These are phyloP conservation scores for Gautieria morchelliformis DNA, from an alignment of 768 basidiomycete species.

Conservation along the genomic window DNA sequence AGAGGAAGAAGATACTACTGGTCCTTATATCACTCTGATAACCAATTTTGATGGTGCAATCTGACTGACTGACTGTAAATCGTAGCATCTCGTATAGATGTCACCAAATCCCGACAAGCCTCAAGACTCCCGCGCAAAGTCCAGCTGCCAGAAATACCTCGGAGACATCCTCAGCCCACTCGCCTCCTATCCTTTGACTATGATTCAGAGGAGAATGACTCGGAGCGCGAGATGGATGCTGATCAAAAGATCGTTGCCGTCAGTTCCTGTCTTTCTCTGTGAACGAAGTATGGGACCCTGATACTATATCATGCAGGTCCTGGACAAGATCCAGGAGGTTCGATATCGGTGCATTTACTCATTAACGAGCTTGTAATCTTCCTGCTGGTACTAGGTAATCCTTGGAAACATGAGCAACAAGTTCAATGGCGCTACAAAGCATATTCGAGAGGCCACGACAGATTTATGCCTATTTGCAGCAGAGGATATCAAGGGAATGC, in stretches of 20 bases:
- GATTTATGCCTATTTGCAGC: neutral
- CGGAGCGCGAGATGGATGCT: neutral
- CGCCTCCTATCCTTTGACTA: neutral
- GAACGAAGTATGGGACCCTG: neutral
- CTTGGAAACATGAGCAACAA: neutral
- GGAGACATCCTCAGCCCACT: neutral
- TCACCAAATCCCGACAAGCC: neutral
- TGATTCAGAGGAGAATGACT: neutral
- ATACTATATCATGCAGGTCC: neutral
- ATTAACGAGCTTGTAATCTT: neutral
- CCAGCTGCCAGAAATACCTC: neutral
- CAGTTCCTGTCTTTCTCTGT: neutral
- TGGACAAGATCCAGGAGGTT: constrained; percentile 1
- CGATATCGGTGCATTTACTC: neutral
- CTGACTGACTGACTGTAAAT: no score
- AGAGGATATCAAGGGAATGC: neutral
- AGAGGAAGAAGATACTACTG: no score
- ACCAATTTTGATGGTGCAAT: no score
- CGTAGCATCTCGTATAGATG: neutral
- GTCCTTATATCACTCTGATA: no score
- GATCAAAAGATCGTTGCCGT: neutral
- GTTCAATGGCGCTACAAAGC: neutral
- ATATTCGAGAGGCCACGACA: neutral
- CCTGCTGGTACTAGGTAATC: neutral
- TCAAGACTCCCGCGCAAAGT: neutral